Base-by-base conservation (phyloP, 257 asterid species). In the Striga asiatica region DNA sequence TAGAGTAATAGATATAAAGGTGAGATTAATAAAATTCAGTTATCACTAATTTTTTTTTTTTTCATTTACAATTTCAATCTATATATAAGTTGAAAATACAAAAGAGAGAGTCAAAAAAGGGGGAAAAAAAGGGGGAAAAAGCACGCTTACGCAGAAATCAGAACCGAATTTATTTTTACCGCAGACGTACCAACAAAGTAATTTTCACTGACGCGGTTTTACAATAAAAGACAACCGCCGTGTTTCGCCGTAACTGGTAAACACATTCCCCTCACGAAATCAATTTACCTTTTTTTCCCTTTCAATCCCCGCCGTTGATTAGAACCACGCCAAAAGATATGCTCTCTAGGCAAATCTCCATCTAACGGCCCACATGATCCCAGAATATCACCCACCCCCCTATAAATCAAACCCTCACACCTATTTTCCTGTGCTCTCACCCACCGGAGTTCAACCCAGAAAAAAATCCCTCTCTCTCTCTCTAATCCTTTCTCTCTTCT, bases 401-500 rank as follows among this genome's bases (percentile, higher is more conserved):
- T 73, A 73, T 73, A 68, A 64, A 69, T n/a, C 12, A 65, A 50
- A 60, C 50, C 9, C 1, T 3, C 65, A 31, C 50, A 29, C 19
- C 53, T 51, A 41, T 19, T 23, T 66, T 6, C 19, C 3, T 10
- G 7, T 34, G 47, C 25, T 53, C 22, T 58, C 35, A 23, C 69
- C 27, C 32, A 27, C 32, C 32, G 7, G 32, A 2, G n/a, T 7
- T 2, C 32, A 27, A 27, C 32, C 32, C 32, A 27, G 7, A 6
- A 22, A 32, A 2, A 32, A 32, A 32, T 31, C 24, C 52, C 19
- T 48, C 17, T 42, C 17, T 51, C 24, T 52, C 63, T 50, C 62
- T 42, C 23, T 42, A 9, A 6, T 32, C 7, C 32, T 27, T 7
- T 27, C 32, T 27, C 32, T 27, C 32, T 8, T 18, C 12, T 66